A percentile compares a stretch with the other conserved stretches of the same genome.
Evolutionary conservation across 176 grass and related monocot species (phyloP).

Genomic region (Phoenix dactylifera): DNA sequence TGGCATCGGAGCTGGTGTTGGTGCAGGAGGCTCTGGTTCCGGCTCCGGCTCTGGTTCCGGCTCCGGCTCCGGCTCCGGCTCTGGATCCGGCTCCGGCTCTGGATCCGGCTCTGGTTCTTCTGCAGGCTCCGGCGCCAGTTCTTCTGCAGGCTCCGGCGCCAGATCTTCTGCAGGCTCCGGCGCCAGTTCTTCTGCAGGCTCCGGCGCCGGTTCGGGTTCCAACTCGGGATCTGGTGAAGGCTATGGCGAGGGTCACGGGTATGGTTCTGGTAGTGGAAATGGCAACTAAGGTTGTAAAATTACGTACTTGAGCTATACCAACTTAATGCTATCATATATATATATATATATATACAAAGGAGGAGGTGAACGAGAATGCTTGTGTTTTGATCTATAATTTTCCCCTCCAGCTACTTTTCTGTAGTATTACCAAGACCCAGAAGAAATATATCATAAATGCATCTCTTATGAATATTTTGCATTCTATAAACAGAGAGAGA

Average conservation of each 20-base stretch:
- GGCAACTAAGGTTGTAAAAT: background rate
- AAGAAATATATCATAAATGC: no score
- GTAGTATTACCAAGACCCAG: no score
- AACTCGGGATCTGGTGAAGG: background rate
- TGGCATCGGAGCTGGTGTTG: conserved; percentile 11
- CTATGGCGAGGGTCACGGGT: conserved; percentile 12
- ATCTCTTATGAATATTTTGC: no score
- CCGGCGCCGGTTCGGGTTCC: conserved; percentile 4
- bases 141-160: conserved; percentile 16
- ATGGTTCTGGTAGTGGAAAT: background rate
- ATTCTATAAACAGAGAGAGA: no score
- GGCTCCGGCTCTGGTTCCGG: conserved; percentile 12
- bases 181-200: conserved; percentile 12
- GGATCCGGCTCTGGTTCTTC: conserved; percentile 17
- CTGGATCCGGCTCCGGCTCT: conserved; percentile 10
- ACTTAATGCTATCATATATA: no score
- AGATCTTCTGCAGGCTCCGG: background rate
- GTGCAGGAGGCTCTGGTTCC: conserved; percentile 6
- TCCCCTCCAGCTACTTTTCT: no score
- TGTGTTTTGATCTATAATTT: no score
- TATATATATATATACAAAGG: no score
- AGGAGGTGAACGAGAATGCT: no score
- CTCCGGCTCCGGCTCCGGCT: background rate
- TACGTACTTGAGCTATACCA: no score
- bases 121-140: conserved; percentile 13